Evolutionary conservation across 2,329 filamentous ascomycete species (phyloP).

Genomic region (Mollisia scopiformis): DNA sequence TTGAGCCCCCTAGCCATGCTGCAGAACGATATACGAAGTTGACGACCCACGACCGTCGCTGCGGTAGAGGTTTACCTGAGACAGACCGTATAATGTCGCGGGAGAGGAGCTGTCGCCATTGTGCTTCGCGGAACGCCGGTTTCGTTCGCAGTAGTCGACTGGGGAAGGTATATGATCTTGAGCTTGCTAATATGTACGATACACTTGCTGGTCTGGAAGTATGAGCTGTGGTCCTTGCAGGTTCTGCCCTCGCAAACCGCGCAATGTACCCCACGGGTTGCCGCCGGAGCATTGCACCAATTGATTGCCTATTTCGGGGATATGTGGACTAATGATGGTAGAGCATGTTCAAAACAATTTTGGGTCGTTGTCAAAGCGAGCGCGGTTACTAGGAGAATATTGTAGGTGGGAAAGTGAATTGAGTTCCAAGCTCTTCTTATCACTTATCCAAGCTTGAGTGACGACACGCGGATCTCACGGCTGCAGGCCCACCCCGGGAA

Average conservation of each 20-base stretch:
- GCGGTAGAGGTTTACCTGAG: slow-evolving; percentile 56
- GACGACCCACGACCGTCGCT: slow-evolving; percentile 49
- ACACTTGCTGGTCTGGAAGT: slow-evolving; percentile 5
- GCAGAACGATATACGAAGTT: slow-evolving; percentile 71
- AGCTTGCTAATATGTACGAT: neutral
- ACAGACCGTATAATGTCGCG: slow-evolving; percentile 35
- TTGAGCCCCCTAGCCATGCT: slow-evolving; percentile 74
- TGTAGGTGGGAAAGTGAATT: neutral
- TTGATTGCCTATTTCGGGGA: slow-evolving; percentile 10
- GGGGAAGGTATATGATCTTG: slow-evolving; percentile 12
- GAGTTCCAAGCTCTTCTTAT: neutral
- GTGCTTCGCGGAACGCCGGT: slow-evolving; percentile 4
- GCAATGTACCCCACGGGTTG: slow-evolving; percentile 23
- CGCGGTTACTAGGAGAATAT: neutral
- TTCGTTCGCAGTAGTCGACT: neutral
- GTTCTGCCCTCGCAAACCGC: slow-evolving; percentile 15
- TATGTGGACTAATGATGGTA: neutral
- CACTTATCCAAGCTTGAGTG: neutral
- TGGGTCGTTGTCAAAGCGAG: neutral
- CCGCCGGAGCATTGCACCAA: slow-evolving; percentile 29
- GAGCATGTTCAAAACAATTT: slow-evolving; percentile 13
- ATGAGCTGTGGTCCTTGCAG: slow-evolving; percentile 13
- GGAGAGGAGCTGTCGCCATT: slow-evolving; percentile 17
- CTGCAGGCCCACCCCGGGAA: neutral
- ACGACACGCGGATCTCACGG: neutral